Conservation (phyloP, 352 stramenopile genomes). For the Globisporangium lucens region DNA sequence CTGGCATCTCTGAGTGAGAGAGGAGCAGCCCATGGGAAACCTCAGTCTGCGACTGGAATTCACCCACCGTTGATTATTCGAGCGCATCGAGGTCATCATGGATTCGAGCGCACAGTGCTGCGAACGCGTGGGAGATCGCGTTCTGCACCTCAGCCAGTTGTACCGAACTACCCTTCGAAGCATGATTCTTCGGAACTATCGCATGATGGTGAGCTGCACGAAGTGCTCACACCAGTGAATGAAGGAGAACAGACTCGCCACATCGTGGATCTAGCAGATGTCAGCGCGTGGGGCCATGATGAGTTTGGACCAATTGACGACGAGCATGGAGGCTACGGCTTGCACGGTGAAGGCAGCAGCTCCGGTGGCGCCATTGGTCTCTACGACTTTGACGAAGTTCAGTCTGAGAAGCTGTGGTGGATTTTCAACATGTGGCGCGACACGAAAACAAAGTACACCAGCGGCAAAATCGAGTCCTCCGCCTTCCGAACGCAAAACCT, state of each 20-base stretch:
- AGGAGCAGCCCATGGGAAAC: conserved; percentile 25
- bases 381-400: conserved; percentile 81
- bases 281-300: conserved; percentile 31
- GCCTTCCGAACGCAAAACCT: conserved; percentile 69
- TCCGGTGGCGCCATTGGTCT: conserved; percentile 55
- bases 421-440: conserved; percentile 76
- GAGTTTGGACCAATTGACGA: conserved; percentile 25
- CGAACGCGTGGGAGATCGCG: conserved; percentile 50
- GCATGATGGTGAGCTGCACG: conserved; percentile 9
- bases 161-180: conserved; percentile 5
- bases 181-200: conserved; percentile 6
- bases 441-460: conserved; percentile 64
- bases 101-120: conserved; percentile 23
- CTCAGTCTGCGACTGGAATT: conserved; percentile 5
- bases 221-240: conserved; percentile 26
- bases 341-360: conserved; percentile 44
- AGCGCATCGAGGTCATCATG: conserved; percentile 11
- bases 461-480: conserved; percentile 64
- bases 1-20: conserved; percentile 70
- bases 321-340: conserved; percentile 24
- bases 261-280: conserved; percentile 63
- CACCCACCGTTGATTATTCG: conserved; percentile 16
- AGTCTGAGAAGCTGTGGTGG: conserved; percentile 79
- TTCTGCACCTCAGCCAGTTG: conserved; percentile 48
- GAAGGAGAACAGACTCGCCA: conserved; percentile 10